Evolutionary conservation across 2,329 filamentous ascomycete species (phyloP), one percentile per base, ranked within the genome.

Genomic region (Huntiella decipiens): DNA sequence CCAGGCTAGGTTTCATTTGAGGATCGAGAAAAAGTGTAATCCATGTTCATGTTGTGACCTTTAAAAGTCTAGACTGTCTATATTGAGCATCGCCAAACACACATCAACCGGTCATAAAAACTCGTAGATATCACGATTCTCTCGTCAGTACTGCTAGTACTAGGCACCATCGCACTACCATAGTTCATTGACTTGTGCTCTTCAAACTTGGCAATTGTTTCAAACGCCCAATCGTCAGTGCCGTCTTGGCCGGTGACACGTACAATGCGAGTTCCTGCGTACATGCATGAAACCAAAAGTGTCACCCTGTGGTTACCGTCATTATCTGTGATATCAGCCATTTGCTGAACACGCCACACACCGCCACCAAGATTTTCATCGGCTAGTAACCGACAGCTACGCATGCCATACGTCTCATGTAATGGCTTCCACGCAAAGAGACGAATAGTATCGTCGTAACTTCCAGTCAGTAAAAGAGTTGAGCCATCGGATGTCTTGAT

Each of bases 111-210:
- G 58, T 86, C 81, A 52, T 86, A 86, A 53, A 86, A 87, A 57
- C 81, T 86, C 1, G 79, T 84, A 16, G 78, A 82, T 1, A 85
- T 44, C 64, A 53, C 77, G 22, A 47, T 33, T 16, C 40, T 40
- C 71, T 15, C 64, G 16, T 42, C 37, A n/a, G 7, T 44, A 17
- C 19, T 13, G n/a, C n/a, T 32, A 12, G 13, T 38, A 40, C 28
- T 33, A 1, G 68, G 68, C 52, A 72, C 67, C 49, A 76, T 72
- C 60, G 87, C 86, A 54, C 81, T 83, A 5, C 80, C 87, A 58
- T 96, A 96, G 56, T 93, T 94, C 85, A 95, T 94, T 58, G 85
- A 94, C 62, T 82, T 68, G 58, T 95, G 86, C 57, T 88, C 82
- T 53, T 84, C 80, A 56, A 93, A 93, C 44, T 69, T 71, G 0